Conservation (phyloP, 345 rosid species). For the Excoecaria agallocha region DNA sequence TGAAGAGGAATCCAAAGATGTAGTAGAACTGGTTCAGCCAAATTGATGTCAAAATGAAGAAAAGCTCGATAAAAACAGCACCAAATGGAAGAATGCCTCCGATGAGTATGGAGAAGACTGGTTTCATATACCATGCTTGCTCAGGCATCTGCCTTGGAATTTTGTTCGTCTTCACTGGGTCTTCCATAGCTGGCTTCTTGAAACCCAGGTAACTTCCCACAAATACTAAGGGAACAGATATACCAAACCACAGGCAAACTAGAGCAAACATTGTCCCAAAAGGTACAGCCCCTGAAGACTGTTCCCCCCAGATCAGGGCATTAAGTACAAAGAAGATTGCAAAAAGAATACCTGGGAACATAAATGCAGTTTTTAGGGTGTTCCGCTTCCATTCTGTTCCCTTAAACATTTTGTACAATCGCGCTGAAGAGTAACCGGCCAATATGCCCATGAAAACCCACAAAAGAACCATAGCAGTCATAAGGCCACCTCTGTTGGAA, state of each 20-base stretch:
- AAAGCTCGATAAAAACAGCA: slow-evolving; percentile 94
- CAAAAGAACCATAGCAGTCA: slow-evolving; percentile 97
- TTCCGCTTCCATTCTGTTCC: slow-evolving; percentile 94
- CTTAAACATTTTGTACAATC: slow-evolving; percentile 89
- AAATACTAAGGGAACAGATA: slow-evolving; percentile 92
- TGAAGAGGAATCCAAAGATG: slow-evolving; percentile 98
- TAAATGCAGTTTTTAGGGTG: slow-evolving; percentile 85
- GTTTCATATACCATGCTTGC: slow-evolving; percentile 97
- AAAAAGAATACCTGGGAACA: slow-evolving; percentile 89
- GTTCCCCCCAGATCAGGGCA: slow-evolving; percentile 90
- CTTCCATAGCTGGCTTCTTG: slow-evolving; percentile 87
- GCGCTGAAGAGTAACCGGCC: slow-evolving; percentile 89
- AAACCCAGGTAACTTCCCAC: slow-evolving; percentile 93
- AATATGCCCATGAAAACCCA: slow-evolving; percentile 98
- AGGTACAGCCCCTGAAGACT: slow-evolving; percentile 94
- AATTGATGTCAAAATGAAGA: slow-evolving; percentile 92
- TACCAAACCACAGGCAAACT: slow-evolving; percentile 94
- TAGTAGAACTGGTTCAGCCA: slow-evolving; percentile 99
- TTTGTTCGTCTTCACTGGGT: slow-evolving; percentile 91
- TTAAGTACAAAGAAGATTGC: slow-evolving; percentile 82
- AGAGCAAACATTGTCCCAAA: slow-evolving; percentile 98
- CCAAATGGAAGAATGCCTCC: slow-evolving; percentile 99
- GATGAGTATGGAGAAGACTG: slow-evolving; percentile 79
- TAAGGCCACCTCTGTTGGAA: slow-evolving; percentile 96
- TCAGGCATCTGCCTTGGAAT: slow-evolving; percentile 93